These are phyloP conservation scores for Eutypa lata DNA, from an alignment of 2,329 filamentous ascomycete genomes.

Conservation along the genomic window DNA sequence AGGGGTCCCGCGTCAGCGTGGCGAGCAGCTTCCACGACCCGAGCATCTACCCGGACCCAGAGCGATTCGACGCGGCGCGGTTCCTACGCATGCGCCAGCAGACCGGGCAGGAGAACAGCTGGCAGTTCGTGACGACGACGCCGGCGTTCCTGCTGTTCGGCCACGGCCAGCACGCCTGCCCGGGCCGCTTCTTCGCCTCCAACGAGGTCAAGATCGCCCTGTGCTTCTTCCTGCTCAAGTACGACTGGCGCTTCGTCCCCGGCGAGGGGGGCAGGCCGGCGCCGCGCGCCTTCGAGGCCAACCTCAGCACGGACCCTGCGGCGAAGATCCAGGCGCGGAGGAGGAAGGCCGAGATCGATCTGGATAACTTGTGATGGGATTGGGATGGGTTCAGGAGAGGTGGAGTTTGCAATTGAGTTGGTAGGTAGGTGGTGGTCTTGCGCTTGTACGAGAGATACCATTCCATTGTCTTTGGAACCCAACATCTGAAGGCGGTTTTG, in stretches of 20 bases:
- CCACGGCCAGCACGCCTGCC: slow-evolving; percentile 37
- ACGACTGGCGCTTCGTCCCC: slow-evolving; percentile 29
- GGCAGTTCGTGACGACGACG: slow-evolving; percentile 35
- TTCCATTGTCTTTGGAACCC: too few relatives aligned
- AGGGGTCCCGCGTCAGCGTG: slow-evolving; percentile 25
- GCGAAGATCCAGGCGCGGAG: slow-evolving; percentile 23
- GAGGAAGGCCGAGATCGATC: slow-evolving; percentile 25
- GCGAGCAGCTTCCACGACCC: slow-evolving; percentile 26
- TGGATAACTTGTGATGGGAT: slow-evolving; percentile 19
- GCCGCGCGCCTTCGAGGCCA: slow-evolving; percentile 17
- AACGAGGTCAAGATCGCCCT: slow-evolving; percentile 33
- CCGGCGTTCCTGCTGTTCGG: slow-evolving; percentile 34
- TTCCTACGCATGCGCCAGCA: slow-evolving; percentile 26
- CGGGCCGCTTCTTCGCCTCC: slow-evolving; percentile 29
- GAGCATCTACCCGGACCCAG: slow-evolving; percentile 22
- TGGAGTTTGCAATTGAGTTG: too few relatives aligned
- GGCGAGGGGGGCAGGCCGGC: slow-evolving; percentile 15
- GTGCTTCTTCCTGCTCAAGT: slow-evolving; percentile 28
- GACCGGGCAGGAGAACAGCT: slow-evolving; percentile 28
- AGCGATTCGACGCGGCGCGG: slow-evolving; percentile 26
- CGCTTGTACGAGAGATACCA: too few relatives aligned
- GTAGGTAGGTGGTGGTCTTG: not conserved
- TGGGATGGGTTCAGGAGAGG: too few relatives aligned
- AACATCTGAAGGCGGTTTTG: too few relatives aligned
- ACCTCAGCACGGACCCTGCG: slow-evolving; percentile 12